Conservation (phyloP, 768 basidiomycete genomes). For the Mycena leptocephala region DNA sequence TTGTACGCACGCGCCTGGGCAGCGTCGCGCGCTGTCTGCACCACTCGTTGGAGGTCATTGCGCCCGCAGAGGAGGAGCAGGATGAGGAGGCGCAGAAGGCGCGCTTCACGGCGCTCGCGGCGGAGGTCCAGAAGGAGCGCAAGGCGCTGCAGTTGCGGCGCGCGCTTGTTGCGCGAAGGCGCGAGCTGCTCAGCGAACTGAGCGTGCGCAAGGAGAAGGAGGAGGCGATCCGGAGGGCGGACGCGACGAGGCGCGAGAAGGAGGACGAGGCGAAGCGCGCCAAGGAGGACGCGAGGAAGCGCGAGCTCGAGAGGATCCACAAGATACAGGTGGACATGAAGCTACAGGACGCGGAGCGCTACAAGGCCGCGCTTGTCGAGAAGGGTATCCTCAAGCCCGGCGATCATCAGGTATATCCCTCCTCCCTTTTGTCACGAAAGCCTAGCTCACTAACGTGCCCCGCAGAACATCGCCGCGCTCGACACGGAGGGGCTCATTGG, state of each 20-base stretch:
- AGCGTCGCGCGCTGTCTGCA: constrained; percentile 83
- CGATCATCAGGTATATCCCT: constrained; percentile 58
- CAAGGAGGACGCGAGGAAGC: constrained; percentile 75
- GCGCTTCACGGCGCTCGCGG: constrained; percentile 73
- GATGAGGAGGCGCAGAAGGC: constrained; percentile 74
- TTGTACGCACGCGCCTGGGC: constrained; percentile 85
- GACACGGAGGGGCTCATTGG: constrained; percentile 91
- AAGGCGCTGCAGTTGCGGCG: constrained; percentile 83
- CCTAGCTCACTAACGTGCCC: constrained; percentile 15
- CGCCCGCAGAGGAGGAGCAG: constrained; percentile 66
- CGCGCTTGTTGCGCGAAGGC: constrained; percentile 88
- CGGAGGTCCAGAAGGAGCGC: constrained; percentile 80
- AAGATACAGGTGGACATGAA: constrained; percentile 87
- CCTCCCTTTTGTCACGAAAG: constrained; percentile 6
- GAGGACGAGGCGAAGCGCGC: constrained; percentile 76
- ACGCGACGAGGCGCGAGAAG: constrained; percentile 74
- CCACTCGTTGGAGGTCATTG: constrained; percentile 74
- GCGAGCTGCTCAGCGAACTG: constrained; percentile 89
- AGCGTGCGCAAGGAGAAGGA: constrained; percentile 91
- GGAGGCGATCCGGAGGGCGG: constrained; percentile 85
- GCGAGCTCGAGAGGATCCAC: constrained; percentile 75
- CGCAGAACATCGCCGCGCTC: constrained; percentile 84
- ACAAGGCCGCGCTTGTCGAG: constrained; percentile 87
- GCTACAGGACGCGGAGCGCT: constrained; percentile 89
- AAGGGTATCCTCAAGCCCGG: constrained; percentile 71